Conservation (phyloP, 352 stramenopile genomes). For the Phytophthora sp. region DNA sequence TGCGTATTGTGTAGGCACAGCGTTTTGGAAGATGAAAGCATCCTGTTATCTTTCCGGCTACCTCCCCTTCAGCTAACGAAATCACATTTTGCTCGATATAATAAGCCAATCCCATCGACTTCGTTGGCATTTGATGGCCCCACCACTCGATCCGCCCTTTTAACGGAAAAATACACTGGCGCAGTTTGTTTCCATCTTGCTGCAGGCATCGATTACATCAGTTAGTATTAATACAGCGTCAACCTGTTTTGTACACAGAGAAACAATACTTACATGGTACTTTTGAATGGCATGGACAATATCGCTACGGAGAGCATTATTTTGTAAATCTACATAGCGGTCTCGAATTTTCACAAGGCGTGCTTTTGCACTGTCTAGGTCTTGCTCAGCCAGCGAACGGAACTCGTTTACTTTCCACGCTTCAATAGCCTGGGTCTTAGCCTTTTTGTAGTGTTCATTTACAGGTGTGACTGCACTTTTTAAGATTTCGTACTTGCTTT, state of each 20-base stretch:
- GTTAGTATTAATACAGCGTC: not conserved
- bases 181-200: constrained; percentile 56
- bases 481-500: constrained; percentile 69
- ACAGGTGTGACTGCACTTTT: constrained; percentile 53
- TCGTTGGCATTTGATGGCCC: constrained; percentile 42
- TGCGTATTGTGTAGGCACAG: constrained; percentile 51
- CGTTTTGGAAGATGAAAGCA: constrained; percentile 61
- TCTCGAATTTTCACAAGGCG: constrained; percentile 62
- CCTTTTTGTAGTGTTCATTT: constrained; percentile 64
- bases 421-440: constrained; percentile 52
- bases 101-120: constrained; percentile 43
- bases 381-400: constrained; percentile 52
- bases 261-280: constrained; percentile 44
- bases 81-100: constrained; percentile 25
- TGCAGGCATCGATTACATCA: constrained; percentile 9
- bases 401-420: constrained; percentile 68
- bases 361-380: constrained; percentile 61
- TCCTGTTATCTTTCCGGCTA: constrained; percentile 30
- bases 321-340: constrained; percentile 60
- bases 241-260: not conserved
- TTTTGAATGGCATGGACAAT: constrained; percentile 43
- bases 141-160: constrained; percentile 77
- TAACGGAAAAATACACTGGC: constrained; percentile 62
- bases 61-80: constrained; percentile 20
- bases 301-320: constrained; percentile 42